A percentile compares a stretch with the other conserved stretches of the same genome.
Conservation (phyloP, 345 rosid species). For the Trapa incisa region DNA sequence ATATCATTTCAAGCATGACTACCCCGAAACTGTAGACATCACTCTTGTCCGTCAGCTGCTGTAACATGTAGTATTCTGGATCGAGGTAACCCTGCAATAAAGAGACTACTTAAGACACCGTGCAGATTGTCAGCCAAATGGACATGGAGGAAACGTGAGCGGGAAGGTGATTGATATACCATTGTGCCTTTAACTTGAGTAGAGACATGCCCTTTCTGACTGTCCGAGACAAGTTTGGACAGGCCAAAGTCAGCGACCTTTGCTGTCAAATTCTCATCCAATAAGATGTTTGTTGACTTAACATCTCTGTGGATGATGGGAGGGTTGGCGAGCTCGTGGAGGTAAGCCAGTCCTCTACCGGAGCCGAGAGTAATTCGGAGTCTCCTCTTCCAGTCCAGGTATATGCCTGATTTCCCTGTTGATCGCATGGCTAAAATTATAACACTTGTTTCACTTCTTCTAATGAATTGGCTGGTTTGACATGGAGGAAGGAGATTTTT, state of each 20-base stretch:
- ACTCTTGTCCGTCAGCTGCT: slow-evolving; percentile 20
- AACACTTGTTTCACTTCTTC: not conserved
- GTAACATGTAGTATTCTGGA: slow-evolving; percentile 23
- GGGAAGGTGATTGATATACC: slow-evolving; percentile 7
- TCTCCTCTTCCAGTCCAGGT: slow-evolving; percentile 19
- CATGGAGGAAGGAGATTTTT: not conserved
- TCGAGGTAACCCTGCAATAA: slow-evolving; percentile 21
- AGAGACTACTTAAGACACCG: not conserved
- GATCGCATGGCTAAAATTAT: not conserved
- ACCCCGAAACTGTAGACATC: slow-evolving; percentile 27
- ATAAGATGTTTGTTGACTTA: slow-evolving; percentile 18
- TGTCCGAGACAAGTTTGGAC: slow-evolving; percentile 14
- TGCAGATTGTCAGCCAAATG: not conserved
- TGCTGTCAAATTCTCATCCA: slow-evolving; percentile 17
- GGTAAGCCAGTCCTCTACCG: slow-evolving; percentile 23
- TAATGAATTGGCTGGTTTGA: not conserved
- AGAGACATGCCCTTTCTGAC: slow-evolving; percentile 15
- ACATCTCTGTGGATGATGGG: slow-evolving; percentile 26
- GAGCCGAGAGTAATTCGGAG: slow-evolving; percentile 16
- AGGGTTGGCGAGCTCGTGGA: slow-evolving; percentile 24
- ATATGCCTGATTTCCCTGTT: slow-evolving; percentile 16
- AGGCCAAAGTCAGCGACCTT: slow-evolving; percentile 26
- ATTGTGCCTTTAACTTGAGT: slow-evolving; percentile 22
- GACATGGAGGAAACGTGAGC: not conserved
- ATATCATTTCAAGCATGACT: slow-evolving; percentile 21